phyloP scores from a whole-genome alignment of 2,329 filamentous ascomycete species.

The Simplicillium aogashimaense region DNA sequence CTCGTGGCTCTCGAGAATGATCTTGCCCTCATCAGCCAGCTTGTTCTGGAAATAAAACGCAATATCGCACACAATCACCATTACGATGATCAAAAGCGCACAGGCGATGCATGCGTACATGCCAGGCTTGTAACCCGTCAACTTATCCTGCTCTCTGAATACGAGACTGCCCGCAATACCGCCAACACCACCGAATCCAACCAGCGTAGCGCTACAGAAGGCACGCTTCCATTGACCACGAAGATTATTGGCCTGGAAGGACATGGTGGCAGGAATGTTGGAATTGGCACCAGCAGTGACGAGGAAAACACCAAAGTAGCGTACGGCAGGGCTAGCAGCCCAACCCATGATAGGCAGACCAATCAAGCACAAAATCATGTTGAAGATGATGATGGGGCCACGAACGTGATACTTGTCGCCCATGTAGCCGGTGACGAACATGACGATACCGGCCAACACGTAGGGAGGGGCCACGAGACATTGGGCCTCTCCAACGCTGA shows the following conservation, averaged over 20 bases:
- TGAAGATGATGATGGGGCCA: conserved; percentile 55
- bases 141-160: conserved; percentile 49
- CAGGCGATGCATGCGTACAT: conserved; percentile 46
- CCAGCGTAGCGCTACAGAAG: conserved; percentile 64
- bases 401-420: conserved; percentile 60
- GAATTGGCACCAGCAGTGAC: conserved; percentile 68
- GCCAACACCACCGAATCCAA: conserved; percentile 68
- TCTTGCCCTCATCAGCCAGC: conserved; percentile 43
- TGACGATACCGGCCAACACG: conserved; percentile 52
- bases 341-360: conserved; percentile 68
- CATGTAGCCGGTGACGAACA: conserved; percentile 48
- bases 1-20: conserved; percentile 37
- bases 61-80: conserved; percentile 30
- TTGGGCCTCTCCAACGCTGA: conserved; percentile 52
- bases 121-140: conserved; percentile 42
- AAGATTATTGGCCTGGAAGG: conserved; percentile 83
- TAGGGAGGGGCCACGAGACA: conserved; percentile 65
- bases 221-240: conserved; percentile 84
- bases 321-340: conserved; percentile 39
- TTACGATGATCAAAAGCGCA: conserved; percentile 31
- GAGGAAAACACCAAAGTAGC: conserved; percentile 69
- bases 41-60: conserved; percentile 33
- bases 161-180: conserved; percentile 68
- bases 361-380: conserved; percentile 55
- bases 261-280: conserved; percentile 65